Percentiles rank a stretch among this genome's conserved stretches.
Evolutionary conservation across 192 early-diverging fungal genomes (phyloP).

Genomic region (Coemansia sp.): DNA sequence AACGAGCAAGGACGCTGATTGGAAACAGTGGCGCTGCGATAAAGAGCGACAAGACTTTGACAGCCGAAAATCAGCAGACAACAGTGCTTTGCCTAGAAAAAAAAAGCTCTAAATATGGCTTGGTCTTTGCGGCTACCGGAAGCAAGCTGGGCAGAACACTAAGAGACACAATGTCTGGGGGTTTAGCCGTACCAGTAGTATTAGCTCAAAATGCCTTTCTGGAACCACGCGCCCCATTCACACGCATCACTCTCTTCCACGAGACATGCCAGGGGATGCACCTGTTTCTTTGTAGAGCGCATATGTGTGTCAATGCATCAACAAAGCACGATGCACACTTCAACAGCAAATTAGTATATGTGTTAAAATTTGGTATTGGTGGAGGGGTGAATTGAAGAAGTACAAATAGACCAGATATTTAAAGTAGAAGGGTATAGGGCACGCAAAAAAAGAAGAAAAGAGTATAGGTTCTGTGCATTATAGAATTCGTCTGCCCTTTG

Average conservation of each 20-base stretch:
- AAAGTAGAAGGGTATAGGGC: neutral
- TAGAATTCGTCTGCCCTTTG: constrained; percentile 1
- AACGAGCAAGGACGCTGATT: neutral
- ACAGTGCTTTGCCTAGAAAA: no score
- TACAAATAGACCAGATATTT: neutral
- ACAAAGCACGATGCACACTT: neutral
- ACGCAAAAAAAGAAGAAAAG: neutral
- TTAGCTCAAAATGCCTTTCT: no score
- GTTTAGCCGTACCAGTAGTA: no score
- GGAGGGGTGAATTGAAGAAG: neutral
- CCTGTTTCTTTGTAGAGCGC: neutral
- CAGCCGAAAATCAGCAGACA: neutral
- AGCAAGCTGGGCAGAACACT: no score
- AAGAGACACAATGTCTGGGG: no score
- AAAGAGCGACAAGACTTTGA: neutral
- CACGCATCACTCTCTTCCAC: no score
- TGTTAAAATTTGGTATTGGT: neutral
- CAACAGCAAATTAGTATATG: neutral
- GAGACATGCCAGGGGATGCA: neutral
- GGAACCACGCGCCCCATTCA: no score
- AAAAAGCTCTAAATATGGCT: no score
- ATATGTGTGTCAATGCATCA: neutral
- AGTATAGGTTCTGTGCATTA: neutral
- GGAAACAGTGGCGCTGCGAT: neutral
- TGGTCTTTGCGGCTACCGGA: no score